A percentile compares a stretch with the other conserved stretches of the same genome.
phyloP scores from a whole-genome alignment of 2,329 filamentous ascomycete species.

The Penicillium sp. region DNA sequence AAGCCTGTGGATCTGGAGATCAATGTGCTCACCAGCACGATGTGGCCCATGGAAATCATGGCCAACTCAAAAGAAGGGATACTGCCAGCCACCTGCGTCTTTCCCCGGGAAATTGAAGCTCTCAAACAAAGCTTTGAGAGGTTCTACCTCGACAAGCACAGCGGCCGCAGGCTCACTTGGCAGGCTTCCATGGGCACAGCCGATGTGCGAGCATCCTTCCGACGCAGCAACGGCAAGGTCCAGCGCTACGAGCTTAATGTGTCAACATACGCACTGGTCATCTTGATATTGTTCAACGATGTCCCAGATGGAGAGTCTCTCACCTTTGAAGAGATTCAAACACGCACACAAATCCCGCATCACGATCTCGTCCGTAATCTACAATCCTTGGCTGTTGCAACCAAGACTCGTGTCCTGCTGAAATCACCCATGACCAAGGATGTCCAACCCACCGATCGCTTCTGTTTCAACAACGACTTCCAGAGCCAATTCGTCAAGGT shows the following conservation, averaged over 20 bases:
- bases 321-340: conserved; percentile 77
- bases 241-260: conserved; percentile 87
- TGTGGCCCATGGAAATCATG: conserved; percentile 92
- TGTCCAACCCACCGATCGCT: conserved; percentile 73
- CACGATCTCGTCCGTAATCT: conserved; percentile 75
- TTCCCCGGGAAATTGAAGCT: conserved; percentile 70
- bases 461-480: conserved; percentile 81
- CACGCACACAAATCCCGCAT: conserved; percentile 73
- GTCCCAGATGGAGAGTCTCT: conserved; percentile 54
- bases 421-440: conserved; percentile 81
- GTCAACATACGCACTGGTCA: conserved; percentile 87
- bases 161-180: conserved; percentile 87
- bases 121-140: conserved; percentile 83
- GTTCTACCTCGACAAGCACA: conserved; percentile 85
- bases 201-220: conserved; percentile 81
- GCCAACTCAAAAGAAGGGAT: conserved; percentile 56
- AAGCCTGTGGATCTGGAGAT: conserved; percentile 77
- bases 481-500: conserved; percentile 81
- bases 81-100: conserved; percentile 60
- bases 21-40: conserved; percentile 86
- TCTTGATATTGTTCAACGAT: conserved; percentile 87
- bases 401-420: conserved; percentile 76
- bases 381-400: conserved; percentile 77
- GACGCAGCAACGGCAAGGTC: conserved; percentile 67
- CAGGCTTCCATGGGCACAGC: conserved; percentile 74